Base-by-base conservation (phyloP, 176 grass and related monocot genomes). In the Carex littledalei region DNA sequence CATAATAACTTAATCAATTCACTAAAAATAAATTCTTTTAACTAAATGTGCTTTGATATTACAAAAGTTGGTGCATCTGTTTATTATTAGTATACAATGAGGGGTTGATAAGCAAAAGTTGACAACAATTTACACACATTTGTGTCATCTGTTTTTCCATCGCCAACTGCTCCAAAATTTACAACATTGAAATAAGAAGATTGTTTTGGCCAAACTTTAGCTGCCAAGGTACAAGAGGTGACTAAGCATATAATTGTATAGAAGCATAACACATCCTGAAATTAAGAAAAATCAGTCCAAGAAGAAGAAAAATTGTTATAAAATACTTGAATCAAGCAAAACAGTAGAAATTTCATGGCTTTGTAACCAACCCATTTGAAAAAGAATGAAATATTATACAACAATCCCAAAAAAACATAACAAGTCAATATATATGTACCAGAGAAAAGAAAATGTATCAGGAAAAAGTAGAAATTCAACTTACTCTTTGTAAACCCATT, bases 141-240 rank as follows among this genome's bases (percentile, higher is more conserved):
- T 39, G 87, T 88, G 79, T 90, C 90, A 80, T 94, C 85, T 26
- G 89, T 86, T 20, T 0, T 0, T 29, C 81, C 84, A 67, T 92
- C 84, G 9, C 92, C 90, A 77, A 20, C 31, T 6, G 92, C 92
- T 24, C 90, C 87, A 66, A 86, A 86, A 52, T 81, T 17, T 11
- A 82, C 18, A 6, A 94, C 86, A 84, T 86, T 87, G 78, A 86
- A 87, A 64, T 84, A 37, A 32, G 77, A 57, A 61, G n/a, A 32
- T 29, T 80, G 7, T 61, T 24, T 12, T 60, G 45, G 22, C 77
- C 77, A 60, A 80, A 57, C 56, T 56, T 34, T 39, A 57, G 24
- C 22, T 3, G 77, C 77, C 77, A 80, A 17, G 50, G 77, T 8
- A 80, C 29, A 60, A 32, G 52, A 24, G 9, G 45, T 61, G 50